A percentile compares a stretch with the other conserved stretches of the same genome.
phyloP scores from a whole-genome alignment of 345 rosid genomes.

The Iberis pinnata region DNA sequence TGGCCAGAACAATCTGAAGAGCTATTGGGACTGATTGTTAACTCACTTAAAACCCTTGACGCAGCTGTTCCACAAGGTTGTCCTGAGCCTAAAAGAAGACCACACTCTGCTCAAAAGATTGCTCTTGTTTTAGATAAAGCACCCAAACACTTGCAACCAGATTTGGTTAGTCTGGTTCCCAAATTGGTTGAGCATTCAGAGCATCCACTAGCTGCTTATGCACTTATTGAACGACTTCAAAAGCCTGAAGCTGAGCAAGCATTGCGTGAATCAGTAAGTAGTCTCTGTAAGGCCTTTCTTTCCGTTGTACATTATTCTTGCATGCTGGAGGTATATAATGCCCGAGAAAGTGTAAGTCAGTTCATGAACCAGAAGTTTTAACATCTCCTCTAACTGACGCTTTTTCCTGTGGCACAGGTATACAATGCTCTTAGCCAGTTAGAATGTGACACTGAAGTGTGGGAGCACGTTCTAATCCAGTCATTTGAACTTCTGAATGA shows the following conservation, averaged over 20 bases:
- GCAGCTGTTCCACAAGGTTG: constrained; percentile 94
- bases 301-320: not conserved
- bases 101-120: constrained; percentile 90
- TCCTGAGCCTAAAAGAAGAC: constrained; percentile 90
- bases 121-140: constrained; percentile 93
- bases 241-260: constrained; percentile 86
- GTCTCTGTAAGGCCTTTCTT: constrained; percentile 16
- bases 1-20: constrained; percentile 99
- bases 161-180: constrained; percentile 90
- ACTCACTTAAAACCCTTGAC: constrained; percentile 89
- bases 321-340: constrained; percentile 4
- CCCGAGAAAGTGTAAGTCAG: constrained; percentile 8
- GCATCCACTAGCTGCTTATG: constrained; percentile 85
- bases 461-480: constrained; percentile 71
- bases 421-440: constrained; percentile 82
- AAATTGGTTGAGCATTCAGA: constrained; percentile 94
- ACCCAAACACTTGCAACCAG: constrained; percentile 83
- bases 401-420: constrained; percentile 47
- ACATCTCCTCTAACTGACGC: constrained; percentile 7
- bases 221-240: constrained; percentile 80
- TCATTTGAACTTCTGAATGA: constrained; percentile 64
- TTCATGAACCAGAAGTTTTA: constrained; percentile 7
- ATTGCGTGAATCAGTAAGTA: constrained; percentile 72
- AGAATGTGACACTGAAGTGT: constrained; percentile 75
- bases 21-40: constrained; percentile 88